Evolutionary conservation across 2,329 filamentous ascomycete genomes (phyloP), one percentile per base, ranked within the genome.

Genomic region (Beauveria sp.): DNA sequence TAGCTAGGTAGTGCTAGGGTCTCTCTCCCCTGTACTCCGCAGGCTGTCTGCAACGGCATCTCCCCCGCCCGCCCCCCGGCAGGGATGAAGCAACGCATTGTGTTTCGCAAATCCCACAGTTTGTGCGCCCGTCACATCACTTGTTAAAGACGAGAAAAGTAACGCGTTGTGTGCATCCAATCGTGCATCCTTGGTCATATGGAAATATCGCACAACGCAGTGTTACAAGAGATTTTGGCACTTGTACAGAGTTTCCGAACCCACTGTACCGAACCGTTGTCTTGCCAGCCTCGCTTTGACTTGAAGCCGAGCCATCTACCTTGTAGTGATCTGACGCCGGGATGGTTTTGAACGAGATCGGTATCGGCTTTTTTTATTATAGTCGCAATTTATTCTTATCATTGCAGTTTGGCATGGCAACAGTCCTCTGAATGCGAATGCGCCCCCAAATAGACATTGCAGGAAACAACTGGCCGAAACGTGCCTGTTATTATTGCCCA

Each of bases 101-200:
- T 44, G 53, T 55, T 55, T 55, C 53, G 53, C 18, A 55, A 46
- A 47, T 55, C 53, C 53, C 26, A 24, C 20, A 55, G 53, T 26
- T 55, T 55, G 53, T 40, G 18, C 53, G 20, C n/a, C 24, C 24
- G 18, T 30, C 53, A 51, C 26, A 40, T 52, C n/a, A 34, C n/a
- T 52, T 16, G n/a, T 20, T 20, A 30, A 28, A 6, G 6, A 22
- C 30, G 3, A 34, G 14, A 24, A 40, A 37, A 20, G 30, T 14
- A 12, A 4, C 18, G 18, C 16, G 18, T 6, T 30, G 46, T 30
- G 46, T 48, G 47, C 48, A 14, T 18, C 18, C 3, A 26, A 16
- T 16, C 2, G 24, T 28, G 12, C 4, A 16, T 26, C 14, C 14
- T 2, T 8, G 20, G 8, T 51, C 28, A 51, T 34, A 9, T 20